phyloP scores from a whole-genome alignment of 176 grass and related monocot species.

The Raddia distichophylla region DNA sequence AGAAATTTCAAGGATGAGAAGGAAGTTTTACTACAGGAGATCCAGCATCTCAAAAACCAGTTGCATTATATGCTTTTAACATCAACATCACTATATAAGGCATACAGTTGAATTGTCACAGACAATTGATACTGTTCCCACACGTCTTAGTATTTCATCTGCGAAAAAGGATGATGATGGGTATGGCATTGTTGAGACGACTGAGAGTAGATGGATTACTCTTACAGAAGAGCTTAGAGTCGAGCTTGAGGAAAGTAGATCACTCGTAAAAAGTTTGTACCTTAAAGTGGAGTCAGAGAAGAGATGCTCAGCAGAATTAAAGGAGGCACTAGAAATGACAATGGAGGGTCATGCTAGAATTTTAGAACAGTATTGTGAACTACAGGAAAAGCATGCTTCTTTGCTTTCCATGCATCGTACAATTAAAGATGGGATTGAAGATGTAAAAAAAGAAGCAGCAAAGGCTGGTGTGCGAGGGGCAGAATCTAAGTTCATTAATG shows the following conservation, averaged over 20 bases:
- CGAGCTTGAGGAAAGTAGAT: conserved; percentile 50
- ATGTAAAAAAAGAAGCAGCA: conserved; percentile 60
- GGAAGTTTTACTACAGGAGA: conserved; percentile 59
- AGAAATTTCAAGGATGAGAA: conserved; percentile 60
- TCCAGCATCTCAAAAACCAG: conserved; percentile 58
- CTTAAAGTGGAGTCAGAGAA: conserved; percentile 61
- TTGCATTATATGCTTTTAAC: conserved; percentile 50
- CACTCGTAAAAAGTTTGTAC: conserved; percentile 36
- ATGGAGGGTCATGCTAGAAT: conserved; percentile 68
- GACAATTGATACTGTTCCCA: not conserved
- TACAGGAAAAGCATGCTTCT: conserved; percentile 61
- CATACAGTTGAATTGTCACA: conserved; percentile 34
- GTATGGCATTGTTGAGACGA: conserved; percentile 14
- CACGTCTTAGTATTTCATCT: conserved; percentile 19
- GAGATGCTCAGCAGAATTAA: conserved; percentile 64
- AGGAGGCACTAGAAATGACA: conserved; percentile 64
- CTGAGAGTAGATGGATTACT: conserved; percentile 61
- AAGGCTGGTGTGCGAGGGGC: conserved; percentile 59
- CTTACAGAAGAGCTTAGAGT: conserved; percentile 59
- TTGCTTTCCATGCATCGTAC: conserved; percentile 46
- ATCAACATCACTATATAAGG: conserved; percentile 26
- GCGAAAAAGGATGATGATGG: conserved; percentile 26
- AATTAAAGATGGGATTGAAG: conserved; percentile 63
- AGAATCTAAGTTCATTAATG: conserved; percentile 63
- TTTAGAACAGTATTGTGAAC: conserved; percentile 66